phyloP scores from a whole-genome alignment of 2,329 filamentous ascomycete species.

The Ascochyta rabiei region DNA sequence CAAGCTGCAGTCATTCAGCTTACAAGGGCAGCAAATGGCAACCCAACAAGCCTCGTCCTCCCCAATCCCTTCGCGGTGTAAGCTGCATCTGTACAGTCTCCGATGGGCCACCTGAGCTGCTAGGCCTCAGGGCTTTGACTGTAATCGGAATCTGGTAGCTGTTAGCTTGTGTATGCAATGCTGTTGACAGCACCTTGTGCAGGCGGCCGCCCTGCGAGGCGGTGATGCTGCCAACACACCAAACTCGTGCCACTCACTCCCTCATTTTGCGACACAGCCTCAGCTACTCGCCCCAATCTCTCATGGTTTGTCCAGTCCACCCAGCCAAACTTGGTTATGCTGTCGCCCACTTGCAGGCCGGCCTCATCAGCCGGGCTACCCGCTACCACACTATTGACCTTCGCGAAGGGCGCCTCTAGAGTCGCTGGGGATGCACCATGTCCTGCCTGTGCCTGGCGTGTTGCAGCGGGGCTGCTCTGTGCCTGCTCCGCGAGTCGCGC shows the following conservation, averaged over 20 bases:
- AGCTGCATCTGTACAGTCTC: slow-evolving; percentile 71
- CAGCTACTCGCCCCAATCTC: slow-evolving; percentile 81
- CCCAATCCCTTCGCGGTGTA: slow-evolving; percentile 82
- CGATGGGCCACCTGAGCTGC: slow-evolving; percentile 37
- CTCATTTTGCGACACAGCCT: slow-evolving; percentile 88
- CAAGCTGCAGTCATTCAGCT: slow-evolving; percentile 26
- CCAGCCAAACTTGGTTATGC: slow-evolving; percentile 82
- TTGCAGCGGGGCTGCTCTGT: slow-evolving; percentile 46
- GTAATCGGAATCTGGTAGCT: slow-evolving; percentile 67
- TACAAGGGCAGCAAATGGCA: slow-evolving; percentile 87
- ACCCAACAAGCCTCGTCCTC: slow-evolving; percentile 84
- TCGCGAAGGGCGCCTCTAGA: slow-evolving; percentile 76
- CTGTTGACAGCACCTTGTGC: slow-evolving; percentile 14
- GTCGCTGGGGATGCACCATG: slow-evolving; percentile 37
- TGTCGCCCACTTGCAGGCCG: slow-evolving; percentile 79
- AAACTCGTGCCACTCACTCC: slow-evolving; percentile 66
- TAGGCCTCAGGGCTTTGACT: slow-evolving; percentile 67
- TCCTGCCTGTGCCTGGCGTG: slow-evolving; percentile 25
- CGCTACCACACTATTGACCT: slow-evolving; percentile 80
- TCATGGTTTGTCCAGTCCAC: slow-evolving; percentile 87
- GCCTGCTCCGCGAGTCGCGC: slow-evolving; percentile 65
- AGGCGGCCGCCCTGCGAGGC: slow-evolving; percentile 15
- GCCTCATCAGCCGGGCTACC: slow-evolving; percentile 82
- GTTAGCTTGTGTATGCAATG: slow-evolving; percentile 30
- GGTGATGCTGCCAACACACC: slow-evolving; percentile 15